Percentiles rank a stretch among this genome's conserved stretches.
These are phyloP conservation scores for Lolium perenne DNA, from an alignment of 176 grass and related monocot genomes.

Conservation along the genomic window DNA sequence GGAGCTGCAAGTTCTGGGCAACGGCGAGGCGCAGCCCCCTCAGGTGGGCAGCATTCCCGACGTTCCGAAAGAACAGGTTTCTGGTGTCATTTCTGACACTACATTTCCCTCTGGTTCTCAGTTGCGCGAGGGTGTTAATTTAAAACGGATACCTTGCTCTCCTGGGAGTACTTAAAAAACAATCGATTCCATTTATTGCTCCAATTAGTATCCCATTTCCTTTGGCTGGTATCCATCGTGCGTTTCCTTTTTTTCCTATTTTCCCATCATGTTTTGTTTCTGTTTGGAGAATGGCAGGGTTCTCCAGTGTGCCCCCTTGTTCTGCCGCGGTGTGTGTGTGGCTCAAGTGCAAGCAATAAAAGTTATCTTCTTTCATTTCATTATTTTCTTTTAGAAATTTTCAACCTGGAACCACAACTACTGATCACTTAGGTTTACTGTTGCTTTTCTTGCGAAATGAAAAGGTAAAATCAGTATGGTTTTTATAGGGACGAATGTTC, in stretches of 20 bases:
- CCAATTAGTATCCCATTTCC: slow-evolving; percentile 22
- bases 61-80: slow-evolving; percentile 10
- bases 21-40: neutral
- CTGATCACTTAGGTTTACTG: neutral
- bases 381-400: neutral
- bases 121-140: slow-evolving; percentile 42
- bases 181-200: slow-evolving; percentile 37
- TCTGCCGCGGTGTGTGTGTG: slow-evolving; percentile 3
- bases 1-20: neutral
- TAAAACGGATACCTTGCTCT: slow-evolving; percentile 53
- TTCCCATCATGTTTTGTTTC: neutral
- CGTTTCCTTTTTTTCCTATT: neutral
- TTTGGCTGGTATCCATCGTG: neutral
- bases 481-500: neutral
- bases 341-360: slow-evolving; percentile 26
- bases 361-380: neutral
- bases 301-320: slow-evolving; percentile 15
- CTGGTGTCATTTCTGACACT: slow-evolving; percentile 28
- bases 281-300: slow-evolving; percentile 15
- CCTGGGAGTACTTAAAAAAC: slow-evolving; percentile 50
- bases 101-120: slow-evolving; percentile 35
- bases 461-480: neutral
- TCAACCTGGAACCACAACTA: neutral
- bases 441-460: neutral
- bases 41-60: neutral